These are phyloP conservation scores for Tricholoma flavovirens DNA, from an alignment of 768 basidiomycete genomes.

Conservation along the genomic window DNA sequence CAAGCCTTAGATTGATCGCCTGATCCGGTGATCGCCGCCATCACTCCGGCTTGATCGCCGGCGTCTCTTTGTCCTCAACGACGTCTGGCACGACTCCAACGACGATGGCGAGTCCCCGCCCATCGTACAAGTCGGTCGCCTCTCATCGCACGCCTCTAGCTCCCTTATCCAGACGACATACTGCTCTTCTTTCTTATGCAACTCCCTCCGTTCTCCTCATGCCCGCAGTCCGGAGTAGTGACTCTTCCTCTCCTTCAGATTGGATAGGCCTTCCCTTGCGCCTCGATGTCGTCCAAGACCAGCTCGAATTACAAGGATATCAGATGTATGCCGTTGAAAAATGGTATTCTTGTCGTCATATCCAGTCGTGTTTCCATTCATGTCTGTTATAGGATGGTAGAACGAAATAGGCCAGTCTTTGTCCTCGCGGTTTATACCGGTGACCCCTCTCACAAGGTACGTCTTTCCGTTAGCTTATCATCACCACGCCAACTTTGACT, in stretches of 20 bases:
- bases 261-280: constrained; percentile 26
- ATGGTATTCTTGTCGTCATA: constrained; percentile 42
- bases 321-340: constrained; percentile 87
- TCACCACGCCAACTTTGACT: constrained; percentile 4
- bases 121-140: background rate
- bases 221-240: constrained; percentile 10
- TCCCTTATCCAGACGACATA: constrained; percentile 3
- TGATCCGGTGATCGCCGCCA: too few relatives aligned
- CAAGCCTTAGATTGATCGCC: too few relatives aligned
- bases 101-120: background rate
- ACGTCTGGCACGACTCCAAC: background rate
- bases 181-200: constrained; percentile 6
- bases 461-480: constrained; percentile 3
- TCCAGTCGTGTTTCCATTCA: background rate
- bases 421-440: constrained; percentile 76
- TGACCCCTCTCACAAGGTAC: constrained; percentile 59
- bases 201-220: constrained; percentile 19
- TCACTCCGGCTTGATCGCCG: background rate
- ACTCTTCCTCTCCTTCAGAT: constrained; percentile 6
- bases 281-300: constrained; percentile 45
- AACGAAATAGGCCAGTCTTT: constrained; percentile 52
- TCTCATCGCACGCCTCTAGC: background rate
- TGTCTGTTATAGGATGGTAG: constrained; percentile 52
- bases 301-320: constrained; percentile 52
- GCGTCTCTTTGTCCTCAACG: background rate